These are phyloP conservation scores for Pholiota microspora DNA, from an alignment of 768 basidiomycete genomes.

Conservation along the genomic window DNA sequence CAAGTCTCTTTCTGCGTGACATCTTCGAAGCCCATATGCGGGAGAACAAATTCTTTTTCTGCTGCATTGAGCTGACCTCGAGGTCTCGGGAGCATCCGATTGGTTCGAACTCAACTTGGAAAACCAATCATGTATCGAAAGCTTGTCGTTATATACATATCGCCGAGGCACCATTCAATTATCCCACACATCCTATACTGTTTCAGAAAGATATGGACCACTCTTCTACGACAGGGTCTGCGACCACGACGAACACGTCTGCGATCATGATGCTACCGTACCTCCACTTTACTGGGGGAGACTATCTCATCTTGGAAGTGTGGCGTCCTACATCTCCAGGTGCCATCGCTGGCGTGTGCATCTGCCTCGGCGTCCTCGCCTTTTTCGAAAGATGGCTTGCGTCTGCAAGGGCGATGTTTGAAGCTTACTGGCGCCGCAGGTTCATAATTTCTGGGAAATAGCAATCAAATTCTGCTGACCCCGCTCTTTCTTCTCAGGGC, in stretches of 20 bases:
- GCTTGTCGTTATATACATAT: no score
- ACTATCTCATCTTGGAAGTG: constrained; percentile 62
- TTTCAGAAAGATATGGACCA: constrained; percentile 3
- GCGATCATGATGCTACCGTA: constrained; percentile 57
- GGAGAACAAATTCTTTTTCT: no score
- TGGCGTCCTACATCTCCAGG: constrained; percentile 70
- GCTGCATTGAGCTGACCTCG: no score
- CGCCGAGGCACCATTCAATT: background rate
- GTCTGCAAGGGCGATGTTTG: constrained; percentile 51
- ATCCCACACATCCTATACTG: background rate
- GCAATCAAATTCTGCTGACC: background rate
- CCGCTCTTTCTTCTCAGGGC: constrained; percentile 15
- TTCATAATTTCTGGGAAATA: constrained; percentile 24
- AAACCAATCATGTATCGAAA: background rate
- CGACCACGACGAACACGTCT: constrained; percentile 13
- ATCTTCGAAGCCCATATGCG: no score
- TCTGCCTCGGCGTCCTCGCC: constrained; percentile 66
- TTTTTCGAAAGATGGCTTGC: constrained; percentile 70
- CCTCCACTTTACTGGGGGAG: constrained; percentile 66
- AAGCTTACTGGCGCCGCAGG: constrained; percentile 60
- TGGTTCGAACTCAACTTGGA: constrained; percentile 5
- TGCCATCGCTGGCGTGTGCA: constrained; percentile 71
- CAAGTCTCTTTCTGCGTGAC: no score
- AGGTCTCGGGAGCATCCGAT: no score
- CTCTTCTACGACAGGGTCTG: constrained; percentile 7